Conservation (phyloP, 495 filamentous ascomycete species). For the Cudoniella acicularis region DNA sequence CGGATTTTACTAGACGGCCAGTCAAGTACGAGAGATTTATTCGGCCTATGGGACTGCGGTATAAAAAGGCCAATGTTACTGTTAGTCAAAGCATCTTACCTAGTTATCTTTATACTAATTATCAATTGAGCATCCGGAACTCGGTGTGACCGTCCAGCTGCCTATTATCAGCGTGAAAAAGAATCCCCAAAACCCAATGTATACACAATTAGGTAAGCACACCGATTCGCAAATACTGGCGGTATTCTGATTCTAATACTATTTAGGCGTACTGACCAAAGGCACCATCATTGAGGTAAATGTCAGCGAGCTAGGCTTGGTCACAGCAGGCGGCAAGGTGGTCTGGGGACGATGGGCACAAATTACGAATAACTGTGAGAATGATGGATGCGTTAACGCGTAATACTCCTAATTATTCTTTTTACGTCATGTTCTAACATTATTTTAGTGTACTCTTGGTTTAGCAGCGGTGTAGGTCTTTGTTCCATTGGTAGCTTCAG, state of each 20-base stretch:
- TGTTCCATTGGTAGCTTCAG: not conserved
- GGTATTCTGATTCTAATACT: not conserved
- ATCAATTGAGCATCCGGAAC: conserved; percentile 56
- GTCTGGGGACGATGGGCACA: conserved; percentile 89
- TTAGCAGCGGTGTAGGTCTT: not conserved
- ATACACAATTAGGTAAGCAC: conserved; percentile 73
- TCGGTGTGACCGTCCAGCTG: conserved; percentile 86
- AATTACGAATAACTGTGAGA: conserved; percentile 72
- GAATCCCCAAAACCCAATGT: conserved; percentile 94
- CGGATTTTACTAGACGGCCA: conserved; percentile 83
- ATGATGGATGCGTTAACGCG: conserved; percentile 76
- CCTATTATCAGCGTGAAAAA: conserved; percentile 96
- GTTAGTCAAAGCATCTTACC: not conserved
- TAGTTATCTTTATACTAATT: not conserved
- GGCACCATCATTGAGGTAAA: conserved; percentile 97
- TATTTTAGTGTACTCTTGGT: not conserved
- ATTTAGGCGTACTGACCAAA: conserved; percentile 68
- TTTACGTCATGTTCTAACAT: not conserved
- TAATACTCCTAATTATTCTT: conserved; percentile 1
- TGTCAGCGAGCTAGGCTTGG: conserved; percentile 89
- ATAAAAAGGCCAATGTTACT: conserved; percentile 94
- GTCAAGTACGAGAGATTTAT: conserved; percentile 95
- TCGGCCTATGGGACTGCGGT: conserved; percentile 48
- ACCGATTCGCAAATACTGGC: not conserved
- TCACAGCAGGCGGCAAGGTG: conserved; percentile 89